Percentiles rank a stretch among this genome's conserved stretches.
phyloP scores from a whole-genome alignment of 495 filamentous ascomycete species.

The Barbatosphaeria neglecta region DNA sequence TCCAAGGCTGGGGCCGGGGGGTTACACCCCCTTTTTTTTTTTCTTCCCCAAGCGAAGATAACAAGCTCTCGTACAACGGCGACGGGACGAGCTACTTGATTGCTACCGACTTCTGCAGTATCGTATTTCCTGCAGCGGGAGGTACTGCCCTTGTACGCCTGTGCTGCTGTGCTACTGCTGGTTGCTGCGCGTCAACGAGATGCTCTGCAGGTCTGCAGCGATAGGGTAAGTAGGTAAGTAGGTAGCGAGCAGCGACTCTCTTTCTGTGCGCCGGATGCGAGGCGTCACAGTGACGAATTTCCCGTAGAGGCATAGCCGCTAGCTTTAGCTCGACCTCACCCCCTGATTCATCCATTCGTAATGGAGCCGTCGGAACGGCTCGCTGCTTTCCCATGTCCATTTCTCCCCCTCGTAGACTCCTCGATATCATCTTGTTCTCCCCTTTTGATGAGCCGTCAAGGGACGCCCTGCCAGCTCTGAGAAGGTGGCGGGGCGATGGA shows the following conservation, averaged over 20 bases:
- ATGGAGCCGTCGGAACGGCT: conserved; percentile 5
- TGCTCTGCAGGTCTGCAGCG: too few species aligned
- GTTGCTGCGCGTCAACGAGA: not conserved
- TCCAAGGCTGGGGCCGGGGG: not conserved
- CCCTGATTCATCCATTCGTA: conserved; percentile 1
- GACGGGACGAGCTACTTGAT: too few species aligned
- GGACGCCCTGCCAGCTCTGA: not conserved
- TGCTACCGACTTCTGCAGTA: not conserved
- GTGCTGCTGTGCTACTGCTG: too few species aligned
- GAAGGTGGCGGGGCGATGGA: not conserved
- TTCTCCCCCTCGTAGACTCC: not conserved
- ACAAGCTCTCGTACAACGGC: too few species aligned
- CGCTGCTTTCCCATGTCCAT: conserved; percentile 2
- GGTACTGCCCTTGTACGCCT: too few species aligned
- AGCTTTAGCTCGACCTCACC: not conserved
- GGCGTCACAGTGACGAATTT: not conserved
- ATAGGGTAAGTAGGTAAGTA: not conserved
- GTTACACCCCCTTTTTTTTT: not conserved
- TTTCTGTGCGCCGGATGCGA: not conserved
- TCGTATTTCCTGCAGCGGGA: too few species aligned
- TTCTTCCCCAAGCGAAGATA: too few species aligned
- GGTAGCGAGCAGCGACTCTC: not conserved
- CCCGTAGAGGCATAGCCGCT: not conserved
- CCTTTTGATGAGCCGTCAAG: not conserved
- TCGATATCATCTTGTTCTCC: too few species aligned